A percentile compares a stretch with the other conserved stretches of the same genome.
These are phyloP conservation scores for Xerocomellus intermedius DNA, from an alignment of 768 basidiomycete genomes.

Conservation along the genomic window DNA sequence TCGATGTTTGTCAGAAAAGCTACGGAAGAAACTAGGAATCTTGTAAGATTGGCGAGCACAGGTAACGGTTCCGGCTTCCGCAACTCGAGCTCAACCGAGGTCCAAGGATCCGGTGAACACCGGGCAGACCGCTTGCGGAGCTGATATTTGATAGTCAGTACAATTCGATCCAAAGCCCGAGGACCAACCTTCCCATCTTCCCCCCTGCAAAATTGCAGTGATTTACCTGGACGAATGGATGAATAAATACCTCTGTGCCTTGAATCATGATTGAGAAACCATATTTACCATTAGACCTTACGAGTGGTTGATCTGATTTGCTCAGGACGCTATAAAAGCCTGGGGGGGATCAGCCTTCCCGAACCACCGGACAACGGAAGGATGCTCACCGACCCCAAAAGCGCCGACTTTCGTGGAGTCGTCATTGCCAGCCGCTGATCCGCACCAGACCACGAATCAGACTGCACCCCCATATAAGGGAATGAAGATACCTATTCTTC, in stretches of 20 bases:
- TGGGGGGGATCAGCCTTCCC: not conserved
- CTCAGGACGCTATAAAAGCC: constrained; percentile 21
- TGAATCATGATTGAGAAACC: not conserved
- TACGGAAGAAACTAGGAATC: constrained; percentile 12
- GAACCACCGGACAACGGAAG: not conserved
- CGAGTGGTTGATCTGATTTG: constrained; percentile 14
- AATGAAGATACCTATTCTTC: constrained; percentile 11
- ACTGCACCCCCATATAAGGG: not conserved
- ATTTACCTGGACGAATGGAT: constrained; percentile 6
- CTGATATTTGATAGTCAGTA: constrained; percentile 1
- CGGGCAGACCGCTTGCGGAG: not conserved
- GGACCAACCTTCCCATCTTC: constrained; percentile 8
- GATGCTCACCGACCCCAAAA: constrained; percentile 15
- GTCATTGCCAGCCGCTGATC: constrained; percentile 13
- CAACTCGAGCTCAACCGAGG: constrained; percentile 11
- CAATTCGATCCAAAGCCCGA: not conserved
- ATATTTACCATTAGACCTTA: constrained; percentile 9
- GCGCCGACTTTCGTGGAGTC: constrained; percentile 15
- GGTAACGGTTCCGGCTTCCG: constrained; percentile 4
- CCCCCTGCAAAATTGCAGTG: constrained; percentile 9
- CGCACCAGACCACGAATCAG: not conserved
- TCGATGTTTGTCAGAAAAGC: constrained; percentile 4
- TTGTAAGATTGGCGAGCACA: constrained; percentile 4
- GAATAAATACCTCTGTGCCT: not conserved
- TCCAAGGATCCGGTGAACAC: not conserved